phyloP scores from a whole-genome alignment of 257 asterid genomes.

The Echites panduratus region DNA sequence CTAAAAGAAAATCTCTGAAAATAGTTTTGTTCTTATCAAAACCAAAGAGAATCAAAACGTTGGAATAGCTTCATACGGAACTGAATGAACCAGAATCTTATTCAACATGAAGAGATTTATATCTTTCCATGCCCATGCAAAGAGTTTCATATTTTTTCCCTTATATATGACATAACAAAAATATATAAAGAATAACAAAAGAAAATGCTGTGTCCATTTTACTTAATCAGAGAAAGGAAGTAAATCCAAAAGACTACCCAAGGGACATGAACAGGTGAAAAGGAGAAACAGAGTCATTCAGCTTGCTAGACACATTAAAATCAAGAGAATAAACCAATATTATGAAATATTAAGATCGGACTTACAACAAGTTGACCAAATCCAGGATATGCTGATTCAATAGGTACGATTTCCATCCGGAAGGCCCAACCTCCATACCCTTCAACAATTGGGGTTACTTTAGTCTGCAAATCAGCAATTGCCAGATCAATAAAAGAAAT shows the following conservation, averaged over 20 bases:
- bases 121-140: not conserved
- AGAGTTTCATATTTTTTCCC: not conserved
- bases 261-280: not conserved
- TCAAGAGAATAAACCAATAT: not conserved
- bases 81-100: not conserved
- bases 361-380: constrained; percentile 93
- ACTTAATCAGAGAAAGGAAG: not conserved
- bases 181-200: not conserved
- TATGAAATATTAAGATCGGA: not conserved
- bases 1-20: not conserved
- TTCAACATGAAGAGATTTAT: too few relatives aligned
- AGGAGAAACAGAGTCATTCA: not conserved
- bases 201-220: not conserved
- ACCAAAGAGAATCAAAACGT: not conserved
- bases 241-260: not conserved
- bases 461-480: constrained; percentile 58
- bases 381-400: constrained; percentile 97
- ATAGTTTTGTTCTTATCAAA: not conserved
- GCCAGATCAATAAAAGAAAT: constrained; percentile 22
- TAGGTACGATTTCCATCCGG: constrained; percentile 93
- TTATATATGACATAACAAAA: not conserved
- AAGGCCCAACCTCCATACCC: constrained; percentile 99
- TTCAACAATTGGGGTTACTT: constrained; percentile 95
- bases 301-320: not conserved
- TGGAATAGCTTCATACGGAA: not conserved